Percentiles rank a stretch among this genome's conserved stretches.
These are phyloP conservation scores for Penicillium oxalicum DNA, from an alignment of 2,329 filamentous ascomycete genomes.

Conservation along the genomic window DNA sequence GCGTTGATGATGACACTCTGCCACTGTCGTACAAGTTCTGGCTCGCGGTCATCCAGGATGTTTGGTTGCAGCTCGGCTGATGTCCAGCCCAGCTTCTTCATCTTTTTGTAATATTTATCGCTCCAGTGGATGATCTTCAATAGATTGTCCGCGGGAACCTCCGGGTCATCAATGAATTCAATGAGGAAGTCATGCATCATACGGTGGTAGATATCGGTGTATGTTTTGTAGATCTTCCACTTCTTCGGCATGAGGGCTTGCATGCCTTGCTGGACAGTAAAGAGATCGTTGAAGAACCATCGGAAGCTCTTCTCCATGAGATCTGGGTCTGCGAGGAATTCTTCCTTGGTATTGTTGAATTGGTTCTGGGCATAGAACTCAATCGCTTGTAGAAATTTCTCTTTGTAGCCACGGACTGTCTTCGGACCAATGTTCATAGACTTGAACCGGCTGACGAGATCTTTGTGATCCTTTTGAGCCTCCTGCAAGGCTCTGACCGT, in stretches of 20 bases:
- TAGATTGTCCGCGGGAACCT: constrained; percentile 78
- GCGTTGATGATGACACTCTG: constrained; percentile 90
- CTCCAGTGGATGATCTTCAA: constrained; percentile 92
- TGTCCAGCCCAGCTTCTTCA: constrained; percentile 78
- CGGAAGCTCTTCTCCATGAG: constrained; percentile 80
- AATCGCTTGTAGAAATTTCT: constrained; percentile 83
- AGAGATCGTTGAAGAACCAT: constrained; percentile 98
- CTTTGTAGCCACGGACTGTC: constrained; percentile 89
- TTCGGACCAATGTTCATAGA: constrained; percentile 92
- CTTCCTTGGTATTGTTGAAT: constrained; percentile 64
- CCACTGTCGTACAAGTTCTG: constrained; percentile 89
- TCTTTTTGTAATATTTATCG: constrained; percentile 93
- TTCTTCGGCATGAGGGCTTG: constrained; percentile 85
- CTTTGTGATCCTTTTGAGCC: constrained; percentile 90
- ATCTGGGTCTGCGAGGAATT: constrained; percentile 77
- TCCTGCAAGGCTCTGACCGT: constrained; percentile 87
- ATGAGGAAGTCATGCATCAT: constrained; percentile 94
- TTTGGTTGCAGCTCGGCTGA: constrained; percentile 74
- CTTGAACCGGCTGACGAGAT: constrained; percentile 88
- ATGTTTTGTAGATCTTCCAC: constrained; percentile 92
- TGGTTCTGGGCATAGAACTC: constrained; percentile 65
- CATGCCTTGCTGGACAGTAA: constrained; percentile 91
- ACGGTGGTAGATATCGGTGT: constrained; percentile 82
- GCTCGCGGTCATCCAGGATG: constrained; percentile 82
- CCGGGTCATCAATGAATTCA: constrained; percentile 72